Evolutionary conservation across 1,284 basidiomycete species (phyloP).

Genomic region (Cutaneotrichosporon spelunceum): DNA sequence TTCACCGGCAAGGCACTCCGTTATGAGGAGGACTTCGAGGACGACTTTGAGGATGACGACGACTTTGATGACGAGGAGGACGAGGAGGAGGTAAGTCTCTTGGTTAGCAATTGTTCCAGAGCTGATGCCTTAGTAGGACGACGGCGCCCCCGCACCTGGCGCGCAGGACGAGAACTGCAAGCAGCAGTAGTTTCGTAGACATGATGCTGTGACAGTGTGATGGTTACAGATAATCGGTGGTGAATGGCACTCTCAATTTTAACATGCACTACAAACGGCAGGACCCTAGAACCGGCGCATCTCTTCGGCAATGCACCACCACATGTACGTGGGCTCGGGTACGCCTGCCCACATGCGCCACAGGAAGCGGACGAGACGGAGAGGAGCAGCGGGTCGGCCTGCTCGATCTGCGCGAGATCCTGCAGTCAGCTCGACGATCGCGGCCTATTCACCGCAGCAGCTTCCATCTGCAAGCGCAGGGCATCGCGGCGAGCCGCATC

Average conservation of each 20-base stretch:
- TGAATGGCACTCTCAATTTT: background rate
- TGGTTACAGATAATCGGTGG: background rate
- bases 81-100: conserved; percentile 34
- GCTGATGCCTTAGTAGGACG: conserved; percentile 28
- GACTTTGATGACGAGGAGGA: conserved; percentile 57
- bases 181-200: conserved; percentile 39
- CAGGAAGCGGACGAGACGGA: background rate
- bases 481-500: background rate
- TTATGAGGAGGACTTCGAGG: conserved; percentile 74
- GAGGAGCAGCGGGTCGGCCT: background rate
- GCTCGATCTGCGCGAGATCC: background rate
- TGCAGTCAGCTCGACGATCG: background rate
- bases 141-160: conserved; percentile 21
- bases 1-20: conserved; percentile 95
- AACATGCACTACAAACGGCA: background rate
- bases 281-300: background rate
- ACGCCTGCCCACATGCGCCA: background rate
- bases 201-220: conserved; percentile 3
- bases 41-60: conserved; percentile 63
- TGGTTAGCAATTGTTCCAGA: background rate
- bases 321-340: background rate
- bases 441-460: background rate
- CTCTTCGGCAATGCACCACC: background rate
- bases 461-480: background rate
- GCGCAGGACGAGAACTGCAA: conserved; percentile 44